Conservation (phyloP, 805 yeast species). For the Zygoascus biomembranicola region DNA sequence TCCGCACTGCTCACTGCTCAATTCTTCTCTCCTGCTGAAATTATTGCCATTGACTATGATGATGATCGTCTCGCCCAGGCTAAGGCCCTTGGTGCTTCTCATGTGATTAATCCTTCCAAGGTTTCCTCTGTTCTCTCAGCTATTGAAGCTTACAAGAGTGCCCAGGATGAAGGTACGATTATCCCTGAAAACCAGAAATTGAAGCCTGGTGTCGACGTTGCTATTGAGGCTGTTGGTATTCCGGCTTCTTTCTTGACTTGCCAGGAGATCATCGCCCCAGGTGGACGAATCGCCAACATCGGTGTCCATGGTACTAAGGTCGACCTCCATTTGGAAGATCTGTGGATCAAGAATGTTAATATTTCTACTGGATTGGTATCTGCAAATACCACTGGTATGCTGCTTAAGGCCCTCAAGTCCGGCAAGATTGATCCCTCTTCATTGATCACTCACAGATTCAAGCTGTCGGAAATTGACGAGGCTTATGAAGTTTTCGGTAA, state of each 20-base stretch:
- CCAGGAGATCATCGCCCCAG: slow-evolving; percentile 49
- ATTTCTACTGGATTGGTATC: slow-evolving; percentile 45
- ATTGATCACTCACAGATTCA: slow-evolving; percentile 65
- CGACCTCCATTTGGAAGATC: slow-evolving; percentile 61
- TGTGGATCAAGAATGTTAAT: slow-evolving; percentile 60
- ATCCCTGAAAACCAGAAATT: slow-evolving; percentile 51
- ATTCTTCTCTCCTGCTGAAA: slow-evolving; percentile 56
- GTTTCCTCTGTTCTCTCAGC: slow-evolving; percentile 29
- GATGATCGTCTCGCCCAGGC: slow-evolving; percentile 65
- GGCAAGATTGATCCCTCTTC: slow-evolving; percentile 54
- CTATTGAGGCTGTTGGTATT: slow-evolving; percentile 79
- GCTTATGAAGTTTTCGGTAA: slow-evolving; percentile 51
- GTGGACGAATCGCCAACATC: slow-evolving; percentile 72
- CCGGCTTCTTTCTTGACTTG: slow-evolving; percentile 65
- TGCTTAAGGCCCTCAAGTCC: slow-evolving; percentile 37
- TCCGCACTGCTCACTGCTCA: slow-evolving; percentile 69
- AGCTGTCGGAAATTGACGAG: slow-evolving; percentile 59
- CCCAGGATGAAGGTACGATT: slow-evolving; percentile 27
- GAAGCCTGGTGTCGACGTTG: slow-evolving; percentile 54
- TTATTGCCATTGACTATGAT: slow-evolving; percentile 61
- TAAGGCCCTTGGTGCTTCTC: slow-evolving; percentile 84
- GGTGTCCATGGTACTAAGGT: slow-evolving; percentile 71
- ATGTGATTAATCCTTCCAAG: slow-evolving; percentile 76
- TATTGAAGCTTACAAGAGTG: slow-evolving; percentile 28
- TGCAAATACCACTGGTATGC: slow-evolving; percentile 35